Base-by-base conservation (phyloP, 371 early-diverging fungal genomes). In the Apophysomyces trapeziformis region DNA sequence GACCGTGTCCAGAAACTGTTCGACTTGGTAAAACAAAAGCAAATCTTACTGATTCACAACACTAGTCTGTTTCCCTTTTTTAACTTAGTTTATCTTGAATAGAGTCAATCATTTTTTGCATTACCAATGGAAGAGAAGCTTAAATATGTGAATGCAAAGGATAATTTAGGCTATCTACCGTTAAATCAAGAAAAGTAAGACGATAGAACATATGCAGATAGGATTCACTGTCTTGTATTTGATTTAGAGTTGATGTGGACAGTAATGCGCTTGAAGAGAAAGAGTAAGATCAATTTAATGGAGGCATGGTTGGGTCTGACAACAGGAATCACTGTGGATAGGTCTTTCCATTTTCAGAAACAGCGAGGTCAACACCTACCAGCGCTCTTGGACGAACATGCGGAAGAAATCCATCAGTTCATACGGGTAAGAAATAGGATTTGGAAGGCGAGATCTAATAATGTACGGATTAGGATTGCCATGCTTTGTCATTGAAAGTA, bases 341-440 rank as follows among this genome's bases (percentile, higher is more conserved):
- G 84, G 47, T 72, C 79, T 0, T 84, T 76, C 41, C 82, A 86
- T 64, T 60, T 83, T 14, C 65, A 68, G 32, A 86, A 84, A 66
- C 61, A 78, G 36, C 65, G 67, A 11, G 67, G 78, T 36, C 64
- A 66, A 26, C 32, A 50, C 3, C 63, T 73, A 16, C 73, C 73
- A 16, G 43, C 66, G 6, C 26, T 66, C 8, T 67, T 73, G 21
- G 58, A 57, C n/a, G 36, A 18, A 26, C 43, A 66, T 4, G 32
- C 58, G 18, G 58, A 67, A 6, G 41, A 58, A 38, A 43, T 73
- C n/a, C 46, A 46, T 14, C 26, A 63, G 12, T 73, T 73, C 46
- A 56, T 69, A n/a, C 13, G 39, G 64, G 73, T 67, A 45, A 46
- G 47, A 47, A 26, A 44, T 7, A 56, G 14, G 16, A 38, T 32